phyloP scores from a whole-genome alignment of 2,329 filamentous ascomycete species.

The Fusarium sp. region DNA sequence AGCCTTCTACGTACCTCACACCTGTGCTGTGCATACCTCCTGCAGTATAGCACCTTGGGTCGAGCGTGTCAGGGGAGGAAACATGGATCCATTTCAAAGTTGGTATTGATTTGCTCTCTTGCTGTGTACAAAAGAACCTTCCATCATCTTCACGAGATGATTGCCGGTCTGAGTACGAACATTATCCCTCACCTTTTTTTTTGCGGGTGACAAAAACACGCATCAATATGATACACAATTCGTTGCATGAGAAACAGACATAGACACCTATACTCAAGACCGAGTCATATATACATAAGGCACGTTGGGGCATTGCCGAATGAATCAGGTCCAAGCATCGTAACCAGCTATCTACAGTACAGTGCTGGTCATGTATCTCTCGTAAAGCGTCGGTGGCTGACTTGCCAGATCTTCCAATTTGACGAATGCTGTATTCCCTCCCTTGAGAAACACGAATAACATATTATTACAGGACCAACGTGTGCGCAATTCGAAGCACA shows the following conservation, averaged over 20 bases:
- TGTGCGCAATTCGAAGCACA: conserved; percentile 11
- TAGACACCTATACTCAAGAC: background rate
- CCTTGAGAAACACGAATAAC: conserved; percentile 13
- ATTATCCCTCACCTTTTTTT: background rate
- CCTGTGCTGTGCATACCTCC: background rate
- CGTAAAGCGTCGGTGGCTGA: conserved; percentile 33
- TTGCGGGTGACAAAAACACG: background rate
- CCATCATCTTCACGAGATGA: background rate
- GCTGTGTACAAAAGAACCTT: background rate
- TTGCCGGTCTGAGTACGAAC: conserved; percentile 1
- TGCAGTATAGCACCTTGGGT: background rate
- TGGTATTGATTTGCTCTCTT: background rate
- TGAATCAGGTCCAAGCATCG: conserved; percentile 8
- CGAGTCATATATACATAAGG: background rate
- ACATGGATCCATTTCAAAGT: conserved; percentile 1
- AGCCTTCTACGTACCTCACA: conserved; percentile 8
- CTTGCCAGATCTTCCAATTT: conserved; percentile 14
- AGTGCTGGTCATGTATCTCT: background rate
- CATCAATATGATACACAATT: background rate
- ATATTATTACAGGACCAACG: conserved; percentile 33
- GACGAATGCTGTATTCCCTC: conserved; percentile 1
- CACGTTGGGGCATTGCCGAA: background rate
- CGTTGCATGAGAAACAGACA: background rate
- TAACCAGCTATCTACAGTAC: background rate
- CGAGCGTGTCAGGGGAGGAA: background rate